These are phyloP conservation scores for Tilletia caries DNA, from an alignment of 1,284 basidiomycete genomes.

Conservation along the genomic window DNA sequence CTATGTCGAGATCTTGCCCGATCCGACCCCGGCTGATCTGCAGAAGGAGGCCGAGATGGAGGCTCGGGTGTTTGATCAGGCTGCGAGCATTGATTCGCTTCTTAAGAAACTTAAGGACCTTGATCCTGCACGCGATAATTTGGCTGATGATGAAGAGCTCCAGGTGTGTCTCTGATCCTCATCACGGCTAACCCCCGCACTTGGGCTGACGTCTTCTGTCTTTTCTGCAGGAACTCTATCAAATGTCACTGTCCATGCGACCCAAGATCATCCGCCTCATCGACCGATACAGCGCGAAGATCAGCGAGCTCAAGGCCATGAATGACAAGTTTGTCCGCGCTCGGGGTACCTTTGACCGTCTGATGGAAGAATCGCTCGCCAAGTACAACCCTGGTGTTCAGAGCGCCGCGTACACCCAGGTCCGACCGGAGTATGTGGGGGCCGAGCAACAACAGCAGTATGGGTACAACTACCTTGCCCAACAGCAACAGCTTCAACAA, in stretches of 20 bases:
- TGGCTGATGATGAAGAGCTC: conserved; percentile 84
- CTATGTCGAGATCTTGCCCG: conserved; percentile 88
- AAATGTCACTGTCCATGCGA: conserved; percentile 78
- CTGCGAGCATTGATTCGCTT: conserved; percentile 81
- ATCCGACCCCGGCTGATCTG: conserved; percentile 74
- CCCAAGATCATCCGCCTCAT: conserved; percentile 95
- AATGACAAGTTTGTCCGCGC: conserved; percentile 83
- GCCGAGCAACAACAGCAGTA: conserved; percentile 19
- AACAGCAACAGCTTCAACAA: conserved; percentile 33
- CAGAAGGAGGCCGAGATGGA: conserved; percentile 83
- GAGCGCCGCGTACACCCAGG: conserved; percentile 16
- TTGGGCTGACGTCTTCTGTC: not conserved
- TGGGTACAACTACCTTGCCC: not conserved
- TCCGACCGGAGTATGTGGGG: conserved; percentile 18
- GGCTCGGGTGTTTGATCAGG: conserved; percentile 76
- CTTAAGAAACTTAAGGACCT: conserved; percentile 73
- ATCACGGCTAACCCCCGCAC: conserved; percentile 9
- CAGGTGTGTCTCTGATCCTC: conserved; percentile 61
- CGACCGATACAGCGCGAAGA: conserved; percentile 71
- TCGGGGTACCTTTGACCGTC: conserved; percentile 74
- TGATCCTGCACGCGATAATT: conserved; percentile 71
- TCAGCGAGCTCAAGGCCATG: conserved; percentile 73
- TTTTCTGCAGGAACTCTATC: conserved; percentile 72
- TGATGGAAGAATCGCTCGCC: conserved; percentile 85
- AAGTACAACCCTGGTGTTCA: conserved; percentile 59